Base-by-base conservation (phyloP, 2,329 filamentous ascomycete genomes). In the Clarireedia homoeocarpa region DNA sequence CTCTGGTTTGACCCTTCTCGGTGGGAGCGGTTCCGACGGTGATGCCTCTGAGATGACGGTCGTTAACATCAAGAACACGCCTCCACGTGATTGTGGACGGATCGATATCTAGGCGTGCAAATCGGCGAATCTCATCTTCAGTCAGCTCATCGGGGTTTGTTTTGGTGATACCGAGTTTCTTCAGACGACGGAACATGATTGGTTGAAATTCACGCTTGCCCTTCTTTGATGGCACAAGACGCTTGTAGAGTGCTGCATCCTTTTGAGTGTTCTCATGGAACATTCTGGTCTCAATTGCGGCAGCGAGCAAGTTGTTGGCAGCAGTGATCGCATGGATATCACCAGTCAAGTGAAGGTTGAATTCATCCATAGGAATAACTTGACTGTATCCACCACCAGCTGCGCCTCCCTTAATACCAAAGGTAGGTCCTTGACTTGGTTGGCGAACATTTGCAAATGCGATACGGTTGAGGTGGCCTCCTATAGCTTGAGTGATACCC, bases 341-440 rank as follows among this genome's bases (percentile, higher is more conserved):
- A 67, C 94, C 94, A 55, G 94, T 99, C 67, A 99, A 76, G 72
- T 99, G 94, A 69, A 99, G 77, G 74, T 99, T 99, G 78, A 99
- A 99, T 73, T 99, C 94, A 67, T 99, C 94, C 94, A 99, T 99
- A 58, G 94, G 94, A 66, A 99, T 97, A 69, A 99, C 94, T 72
- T 99, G 94, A 72, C 90, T 96, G 82, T 97, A 99, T 40, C 94
- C 94, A 71, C 94, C 94, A 67, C 94, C 94, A 56, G 94, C 94
- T 58, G 94, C 94, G 67, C 94, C 94, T 61, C 94, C 94, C 79
- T 99, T 99, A 80, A 99, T 97, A 67, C 94, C 94, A 71, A 99
- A 99, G 0, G 94, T 99, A 55, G 94, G 94, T 4, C 94, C 94
- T 75, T 97, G 94, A 66, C 90, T 96, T 51, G 94, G 94, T 71